These are phyloP conservation scores for Venturia pyrina DNA, from an alignment of 2,329 filamentous ascomycete genomes.

Conservation along the genomic window DNA sequence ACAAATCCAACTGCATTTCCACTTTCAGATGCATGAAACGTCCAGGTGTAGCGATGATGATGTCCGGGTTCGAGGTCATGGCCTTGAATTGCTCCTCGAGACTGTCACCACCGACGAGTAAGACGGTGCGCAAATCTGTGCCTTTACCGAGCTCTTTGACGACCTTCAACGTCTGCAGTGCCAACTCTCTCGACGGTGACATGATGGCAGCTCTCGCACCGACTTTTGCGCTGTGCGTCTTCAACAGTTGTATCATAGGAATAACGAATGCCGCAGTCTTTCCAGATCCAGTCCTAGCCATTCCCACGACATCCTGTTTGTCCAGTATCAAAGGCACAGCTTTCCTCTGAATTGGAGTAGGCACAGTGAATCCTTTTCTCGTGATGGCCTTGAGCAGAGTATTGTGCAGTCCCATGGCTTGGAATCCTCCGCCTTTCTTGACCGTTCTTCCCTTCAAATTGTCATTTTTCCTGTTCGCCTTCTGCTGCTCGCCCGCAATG, in stretches of 20 bases:
- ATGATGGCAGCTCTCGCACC: constrained; percentile 80
- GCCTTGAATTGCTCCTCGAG: constrained; percentile 88
- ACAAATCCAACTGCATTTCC: constrained; percentile 88
- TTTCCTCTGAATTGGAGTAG: constrained; percentile 95
- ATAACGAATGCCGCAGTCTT: constrained; percentile 98
- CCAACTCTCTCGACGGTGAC: constrained; percentile 87
- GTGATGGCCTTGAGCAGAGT: constrained; percentile 83
- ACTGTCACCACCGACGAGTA: constrained; percentile 90
- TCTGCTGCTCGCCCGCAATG: constrained; percentile 78
- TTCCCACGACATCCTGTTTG: constrained; percentile 91
- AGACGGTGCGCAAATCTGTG: constrained; percentile 80
- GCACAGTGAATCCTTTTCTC: constrained; percentile 89
- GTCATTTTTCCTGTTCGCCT: constrained; percentile 74
- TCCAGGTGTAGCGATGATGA: constrained; percentile 92
- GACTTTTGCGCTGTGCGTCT: constrained; percentile 75
- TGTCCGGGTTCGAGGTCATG: constrained; percentile 92
- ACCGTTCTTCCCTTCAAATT: constrained; percentile 76
- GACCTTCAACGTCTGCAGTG: constrained; percentile 89
- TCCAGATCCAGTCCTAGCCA: constrained; percentile 97
- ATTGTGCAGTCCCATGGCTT: constrained; percentile 81
- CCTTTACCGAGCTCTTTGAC: constrained; percentile 88
- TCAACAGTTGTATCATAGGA: constrained; percentile 92
- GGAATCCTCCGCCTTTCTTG: constrained; percentile 95
- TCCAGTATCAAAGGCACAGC: constrained; percentile 87
- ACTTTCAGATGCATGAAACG: constrained; percentile 95